Percentiles rank a stretch among this genome's conserved stretches.
Conservation (phyloP, 352 stramenopile genomes). For the Phytophthora cajani region DNA sequence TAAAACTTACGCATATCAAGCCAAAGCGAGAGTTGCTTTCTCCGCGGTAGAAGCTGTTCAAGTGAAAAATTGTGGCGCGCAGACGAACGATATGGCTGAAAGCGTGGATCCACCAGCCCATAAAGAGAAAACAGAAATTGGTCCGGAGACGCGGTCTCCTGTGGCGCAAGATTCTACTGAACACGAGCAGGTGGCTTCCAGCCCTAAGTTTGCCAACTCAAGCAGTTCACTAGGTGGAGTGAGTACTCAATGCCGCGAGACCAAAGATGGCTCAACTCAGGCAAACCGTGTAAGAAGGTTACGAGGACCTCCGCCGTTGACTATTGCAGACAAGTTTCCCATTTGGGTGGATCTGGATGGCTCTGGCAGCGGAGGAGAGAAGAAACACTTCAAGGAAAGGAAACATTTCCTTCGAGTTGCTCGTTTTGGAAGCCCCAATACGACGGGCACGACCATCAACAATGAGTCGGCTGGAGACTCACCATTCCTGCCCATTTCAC, state of each 20-base stretch:
- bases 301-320: constrained; percentile 11
- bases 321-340: constrained; percentile 43
- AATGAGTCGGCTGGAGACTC: constrained; percentile 15
- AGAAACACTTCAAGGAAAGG: constrained; percentile 11
- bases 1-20: background rate
- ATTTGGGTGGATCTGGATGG: constrained; percentile 44
- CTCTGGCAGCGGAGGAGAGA: background rate
- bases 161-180: constrained; percentile 7
- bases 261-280: constrained; percentile 3
- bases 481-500: background rate
- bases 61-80: constrained; percentile 24
- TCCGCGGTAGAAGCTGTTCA: background rate
- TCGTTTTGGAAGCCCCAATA: constrained; percentile 20
- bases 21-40: background rate
- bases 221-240: constrained; percentile 6
- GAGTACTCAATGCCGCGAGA: constrained; percentile 25
- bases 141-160: constrained; percentile 23
- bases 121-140: constrained; percentile 3
- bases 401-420: constrained; percentile 48
- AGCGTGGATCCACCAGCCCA: background rate
- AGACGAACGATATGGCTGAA: constrained; percentile 20
- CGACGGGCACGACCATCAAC: background rate
- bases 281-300: constrained; percentile 10
- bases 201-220: background rate
- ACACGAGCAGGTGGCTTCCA: background rate